phyloP scores from a whole-genome alignment of 2,329 filamentous ascomycete genomes.

The Ceratocystis variospora region DNA sequence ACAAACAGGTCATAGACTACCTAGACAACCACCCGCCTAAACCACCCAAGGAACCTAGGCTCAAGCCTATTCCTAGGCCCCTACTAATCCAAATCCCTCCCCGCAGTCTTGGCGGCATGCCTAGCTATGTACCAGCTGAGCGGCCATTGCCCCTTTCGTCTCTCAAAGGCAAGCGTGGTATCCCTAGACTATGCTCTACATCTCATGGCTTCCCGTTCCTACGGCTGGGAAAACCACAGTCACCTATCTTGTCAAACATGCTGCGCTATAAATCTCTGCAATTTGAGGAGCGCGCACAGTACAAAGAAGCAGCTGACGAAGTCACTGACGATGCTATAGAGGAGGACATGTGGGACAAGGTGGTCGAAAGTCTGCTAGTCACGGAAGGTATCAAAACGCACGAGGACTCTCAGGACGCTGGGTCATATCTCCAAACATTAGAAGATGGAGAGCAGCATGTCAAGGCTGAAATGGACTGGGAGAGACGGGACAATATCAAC shows the following conservation, averaged over 20 bases:
- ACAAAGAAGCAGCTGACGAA: conserved; percentile 31
- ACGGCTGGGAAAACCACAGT: conserved; percentile 52
- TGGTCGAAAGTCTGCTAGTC: conserved; percentile 25
- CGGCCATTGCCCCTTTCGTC: conserved; percentile 36
- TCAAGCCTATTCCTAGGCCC: conserved; percentile 23
- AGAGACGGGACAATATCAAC: conserved; percentile 30
- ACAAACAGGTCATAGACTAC: conserved; percentile 29
- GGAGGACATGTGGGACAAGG: conserved; percentile 39
- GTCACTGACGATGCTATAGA: conserved; percentile 23
- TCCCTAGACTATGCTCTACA: conserved; percentile 43
- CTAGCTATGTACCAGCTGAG: conserved; percentile 35
- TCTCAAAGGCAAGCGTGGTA: conserved; percentile 36
- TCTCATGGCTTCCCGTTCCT: conserved; percentile 49
- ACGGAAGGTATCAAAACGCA: conserved; percentile 5
- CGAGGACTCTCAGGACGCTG: not conserved
- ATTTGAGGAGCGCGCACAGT: conserved; percentile 29
- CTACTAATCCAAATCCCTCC: conserved; percentile 27
- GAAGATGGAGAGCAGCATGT: conserved; percentile 36
- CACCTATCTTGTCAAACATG: conserved; percentile 41
- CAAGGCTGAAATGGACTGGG: conserved; percentile 26
- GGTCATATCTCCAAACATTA: conserved; percentile 6
- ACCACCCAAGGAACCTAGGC: conserved; percentile 20
- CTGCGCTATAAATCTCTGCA: conserved; percentile 38
- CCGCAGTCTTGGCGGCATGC: conserved; percentile 25
- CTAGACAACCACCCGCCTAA: conserved; percentile 5